These are phyloP conservation scores for Zymoseptoria brevis DNA, from an alignment of 2,329 filamentous ascomycete genomes.

Conservation along the genomic window DNA sequence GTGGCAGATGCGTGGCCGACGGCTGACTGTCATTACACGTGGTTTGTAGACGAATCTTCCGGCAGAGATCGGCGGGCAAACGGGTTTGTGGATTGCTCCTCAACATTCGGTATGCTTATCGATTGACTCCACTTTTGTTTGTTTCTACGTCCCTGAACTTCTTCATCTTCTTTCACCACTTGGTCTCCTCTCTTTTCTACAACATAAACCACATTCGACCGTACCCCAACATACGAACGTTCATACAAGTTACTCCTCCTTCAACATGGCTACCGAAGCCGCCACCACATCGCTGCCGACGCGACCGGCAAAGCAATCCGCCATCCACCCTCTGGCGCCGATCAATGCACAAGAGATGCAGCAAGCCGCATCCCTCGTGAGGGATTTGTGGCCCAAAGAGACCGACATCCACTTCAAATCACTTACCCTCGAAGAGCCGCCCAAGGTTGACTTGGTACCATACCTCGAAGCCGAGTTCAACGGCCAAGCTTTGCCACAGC, in stretches of 20 bases:
- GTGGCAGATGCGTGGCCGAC: neutral
- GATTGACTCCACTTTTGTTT: neutral
- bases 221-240: neutral
- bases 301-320: slow-evolving; percentile 17
- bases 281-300: slow-evolving; percentile 19
- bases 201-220: neutral
- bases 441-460: slow-evolving; percentile 26
- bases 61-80: neutral
- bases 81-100: neutral
- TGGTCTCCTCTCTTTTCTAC: neutral
- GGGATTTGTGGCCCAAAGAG: slow-evolving; percentile 46
- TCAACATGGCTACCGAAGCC: slow-evolving; percentile 5
- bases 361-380: slow-evolving; percentile 43
- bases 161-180: neutral
- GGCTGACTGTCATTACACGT: neutral
- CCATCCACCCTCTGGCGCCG: slow-evolving; percentile 52
- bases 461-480: slow-evolving; percentile 27
- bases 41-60: neutral
- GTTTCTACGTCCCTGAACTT: neutral
- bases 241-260: neutral
- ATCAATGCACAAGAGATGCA: slow-evolving; percentile 51
- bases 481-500: slow-evolving; percentile 33
- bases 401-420: slow-evolving; percentile 57
- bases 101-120: neutral
- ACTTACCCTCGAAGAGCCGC: slow-evolving; percentile 41